Evolutionary conservation across 2,329 filamentous ascomycete species (phyloP).

Genomic region (Epichloe festucae): DNA sequence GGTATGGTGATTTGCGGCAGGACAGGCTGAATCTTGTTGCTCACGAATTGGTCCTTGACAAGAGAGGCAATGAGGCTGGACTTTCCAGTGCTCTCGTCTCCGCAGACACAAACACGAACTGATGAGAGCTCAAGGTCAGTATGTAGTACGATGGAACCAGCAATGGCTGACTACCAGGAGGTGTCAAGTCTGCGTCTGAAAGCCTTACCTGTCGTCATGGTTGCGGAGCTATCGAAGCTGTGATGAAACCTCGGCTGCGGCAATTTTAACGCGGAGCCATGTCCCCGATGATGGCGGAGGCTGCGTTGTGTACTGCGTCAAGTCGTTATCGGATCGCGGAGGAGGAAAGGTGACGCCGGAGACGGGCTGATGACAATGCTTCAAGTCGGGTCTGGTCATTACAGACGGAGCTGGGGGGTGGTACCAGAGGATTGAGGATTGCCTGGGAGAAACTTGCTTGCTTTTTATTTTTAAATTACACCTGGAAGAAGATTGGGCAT

Average conservation of each 20-base stretch:
- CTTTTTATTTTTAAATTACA: not conserved
- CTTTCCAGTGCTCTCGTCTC: slow-evolving; percentile 91
- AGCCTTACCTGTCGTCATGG: slow-evolving; percentile 5
- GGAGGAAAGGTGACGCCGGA: not conserved
- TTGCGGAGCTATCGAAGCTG: slow-evolving; percentile 3
- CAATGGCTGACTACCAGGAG: not conserved
- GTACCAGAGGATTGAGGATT: not conserved
- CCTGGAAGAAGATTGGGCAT: not conserved
- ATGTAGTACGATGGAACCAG: not conserved
- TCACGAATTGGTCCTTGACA: slow-evolving; percentile 94
- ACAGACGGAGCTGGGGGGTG: not conserved
- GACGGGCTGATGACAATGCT: not conserved
- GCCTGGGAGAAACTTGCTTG: not conserved
- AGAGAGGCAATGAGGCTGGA: slow-evolving; percentile 87
- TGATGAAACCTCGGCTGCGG: slow-evolving; percentile 2
- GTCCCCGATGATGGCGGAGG: slow-evolving; percentile 2
- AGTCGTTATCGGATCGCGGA: not conserved
- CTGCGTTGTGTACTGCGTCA: not conserved
- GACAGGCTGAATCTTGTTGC: slow-evolving; percentile 86
- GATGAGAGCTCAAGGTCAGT: slow-evolving; percentile 5
- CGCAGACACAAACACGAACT: slow-evolving; percentile 91
- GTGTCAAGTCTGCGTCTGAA: not conserved
- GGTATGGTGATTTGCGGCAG: slow-evolving; percentile 92
- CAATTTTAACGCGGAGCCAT: slow-evolving; percentile 8
- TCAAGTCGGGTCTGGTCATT: not conserved